These are phyloP conservation scores for Penicillium simplicissimum DNA, from an alignment of 495 filamentous ascomycete species.

Conservation along the genomic window DNA sequence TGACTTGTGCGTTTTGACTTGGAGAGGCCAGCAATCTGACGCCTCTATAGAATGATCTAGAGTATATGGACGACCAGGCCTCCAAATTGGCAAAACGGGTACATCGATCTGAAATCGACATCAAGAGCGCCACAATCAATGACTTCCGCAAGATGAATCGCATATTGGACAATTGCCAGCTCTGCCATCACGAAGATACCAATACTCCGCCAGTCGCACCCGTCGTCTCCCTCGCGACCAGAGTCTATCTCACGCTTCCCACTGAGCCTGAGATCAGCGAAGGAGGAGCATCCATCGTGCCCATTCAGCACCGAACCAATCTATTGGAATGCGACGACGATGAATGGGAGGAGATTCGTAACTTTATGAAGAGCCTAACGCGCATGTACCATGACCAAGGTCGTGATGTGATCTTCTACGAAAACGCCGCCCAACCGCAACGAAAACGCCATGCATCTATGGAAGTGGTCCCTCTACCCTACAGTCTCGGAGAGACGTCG, in stretches of 20 bases:
- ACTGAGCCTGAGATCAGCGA: conserved; percentile 85
- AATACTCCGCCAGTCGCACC: conserved; percentile 83
- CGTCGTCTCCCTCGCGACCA: conserved; percentile 82
- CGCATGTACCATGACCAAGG: conserved; percentile 91
- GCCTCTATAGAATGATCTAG: conserved; percentile 68
- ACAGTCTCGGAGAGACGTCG: conserved; percentile 81
- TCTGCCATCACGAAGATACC: conserved; percentile 92
- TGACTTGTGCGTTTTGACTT: not conserved
- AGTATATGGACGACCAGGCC: conserved; percentile 98
- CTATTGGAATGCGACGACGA: conserved; percentile 97
- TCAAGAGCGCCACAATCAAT: conserved; percentile 83
- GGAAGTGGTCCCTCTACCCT: conserved; percentile 83
- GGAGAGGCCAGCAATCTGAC: conserved; percentile 29
- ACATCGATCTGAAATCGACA: conserved; percentile 81
- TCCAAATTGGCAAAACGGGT: conserved; percentile 86
- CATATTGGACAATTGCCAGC: conserved; percentile 83
- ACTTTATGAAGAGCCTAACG: conserved; percentile 97
- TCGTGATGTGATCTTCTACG: conserved; percentile 92
- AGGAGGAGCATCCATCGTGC: conserved; percentile 83
- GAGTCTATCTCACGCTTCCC: conserved; percentile 85
- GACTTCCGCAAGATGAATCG: conserved; percentile 90
- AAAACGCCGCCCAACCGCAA: conserved; percentile 84
- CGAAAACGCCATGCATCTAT: conserved; percentile 82
- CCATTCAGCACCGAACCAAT: conserved; percentile 85
- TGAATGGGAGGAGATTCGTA: conserved; percentile 98